Base-by-base conservation (phyloP, 148 eudicot genomes). In the Rhododendron simsii region DNA sequence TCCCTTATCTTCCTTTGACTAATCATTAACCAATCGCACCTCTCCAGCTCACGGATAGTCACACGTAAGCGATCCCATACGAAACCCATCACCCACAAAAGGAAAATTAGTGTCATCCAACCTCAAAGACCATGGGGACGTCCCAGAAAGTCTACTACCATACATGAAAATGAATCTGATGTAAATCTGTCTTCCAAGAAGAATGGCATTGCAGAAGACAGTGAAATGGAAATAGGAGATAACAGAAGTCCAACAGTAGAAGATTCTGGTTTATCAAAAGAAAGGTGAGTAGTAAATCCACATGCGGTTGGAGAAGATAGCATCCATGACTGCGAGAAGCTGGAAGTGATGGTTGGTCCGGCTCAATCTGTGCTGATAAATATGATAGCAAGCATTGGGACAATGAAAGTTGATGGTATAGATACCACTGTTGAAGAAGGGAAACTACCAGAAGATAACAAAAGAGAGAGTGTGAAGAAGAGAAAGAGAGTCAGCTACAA, bases 401-500 rank as follows among this genome's bases (percentile, higher is more conserved):
- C 47, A 3, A 79, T 81, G 81, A 89, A 78, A 18, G 82, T 77
- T 35, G 87, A 91, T 82, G 76, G 55, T 77, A 9, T 77, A n/a
- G 84, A 45, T 30, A 81, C 87, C n/a, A 84, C 83, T 23, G 47
- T 28, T 8, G 86, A 83, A 84, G 84, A 87, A 12, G 86, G 81
- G 37, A 69, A 59, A 21, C 33, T 65, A 26, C 81, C 88, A 63
- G 84, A 86, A 37, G 84, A 81, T 23, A 26, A 3, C 35, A 41
- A 48, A 63, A 87, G 73, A 48, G 89, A 85, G 67, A 88, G 93
- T 14, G 90, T 69, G 88, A 95, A 93, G 91, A 93, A 91, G 90
- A 93, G 88, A 55, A 55, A 4, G 94, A 95, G 90, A 90, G 95
- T 96, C 48, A 95, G 95, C 90, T 93, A 90, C 81, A 93, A 80